These are phyloP conservation scores for Microsporum ferrugineum DNA, from an alignment of 2,329 filamentous ascomycete species.

Conservation along the genomic window DNA sequence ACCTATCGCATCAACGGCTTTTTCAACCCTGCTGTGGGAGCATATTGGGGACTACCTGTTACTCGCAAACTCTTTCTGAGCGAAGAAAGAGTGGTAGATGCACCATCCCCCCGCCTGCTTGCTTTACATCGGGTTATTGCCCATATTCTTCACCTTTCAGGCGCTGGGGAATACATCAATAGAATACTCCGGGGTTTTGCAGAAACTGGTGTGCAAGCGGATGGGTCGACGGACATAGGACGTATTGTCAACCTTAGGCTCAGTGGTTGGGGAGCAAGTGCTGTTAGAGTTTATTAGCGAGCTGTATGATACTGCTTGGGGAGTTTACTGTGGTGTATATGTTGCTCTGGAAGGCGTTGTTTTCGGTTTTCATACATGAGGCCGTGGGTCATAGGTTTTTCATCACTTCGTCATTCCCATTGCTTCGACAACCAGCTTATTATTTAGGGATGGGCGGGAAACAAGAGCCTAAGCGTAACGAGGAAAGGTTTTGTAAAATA, in stretches of 20 bases:
- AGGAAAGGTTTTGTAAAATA: too few species aligned
- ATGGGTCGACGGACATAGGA: slow-evolving; percentile 12
- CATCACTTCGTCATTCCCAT: too few species aligned
- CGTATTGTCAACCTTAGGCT: slow-evolving; percentile 7
- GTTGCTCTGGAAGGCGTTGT: too few species aligned
- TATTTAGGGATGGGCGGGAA: too few species aligned
- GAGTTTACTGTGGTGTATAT: too few species aligned
- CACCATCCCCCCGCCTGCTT: slow-evolving; percentile 20
- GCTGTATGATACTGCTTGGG: too few species aligned
- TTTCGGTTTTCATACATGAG: too few species aligned
- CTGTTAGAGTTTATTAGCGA: background rate
- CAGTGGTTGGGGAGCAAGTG: background rate
- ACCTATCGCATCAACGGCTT: slow-evolving; percentile 22
- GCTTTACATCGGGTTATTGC: slow-evolving; percentile 19
- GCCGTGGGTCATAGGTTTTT: too few species aligned
- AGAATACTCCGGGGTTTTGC: slow-evolving; percentile 14
- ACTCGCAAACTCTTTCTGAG: slow-evolving; percentile 15
- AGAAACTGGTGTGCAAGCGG: slow-evolving; percentile 13
- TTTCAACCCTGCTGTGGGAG: slow-evolving; percentile 8
- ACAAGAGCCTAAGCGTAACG: too few species aligned
- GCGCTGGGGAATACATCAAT: slow-evolving; percentile 17
- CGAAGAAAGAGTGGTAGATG: slow-evolving; percentile 21
- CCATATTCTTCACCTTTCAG: slow-evolving; percentile 18
- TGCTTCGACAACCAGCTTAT: too few species aligned
- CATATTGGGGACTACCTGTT: slow-evolving; percentile 8